Conservation (phyloP, 768 basidiomycete genomes). For the Chalciporus pseudorubinellus region DNA sequence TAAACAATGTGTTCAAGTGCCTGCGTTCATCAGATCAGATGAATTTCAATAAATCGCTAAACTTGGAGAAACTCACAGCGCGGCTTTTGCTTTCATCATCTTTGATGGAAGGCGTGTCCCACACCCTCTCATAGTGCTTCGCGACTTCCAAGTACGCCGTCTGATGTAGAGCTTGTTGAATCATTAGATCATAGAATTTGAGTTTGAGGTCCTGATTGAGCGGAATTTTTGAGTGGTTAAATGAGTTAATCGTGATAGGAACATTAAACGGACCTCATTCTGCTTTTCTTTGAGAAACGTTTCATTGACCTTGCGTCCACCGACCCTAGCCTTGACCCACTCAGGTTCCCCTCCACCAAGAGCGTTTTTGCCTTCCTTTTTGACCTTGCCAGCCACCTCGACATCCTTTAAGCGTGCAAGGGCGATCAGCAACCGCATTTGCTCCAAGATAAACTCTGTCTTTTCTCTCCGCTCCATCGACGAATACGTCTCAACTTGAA, state of each 20-base stretch:
- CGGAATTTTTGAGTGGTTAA: not conserved
- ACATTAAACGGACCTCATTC: slow-evolving; percentile 65
- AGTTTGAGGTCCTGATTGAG: slow-evolving; percentile 84
- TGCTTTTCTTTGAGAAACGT: slow-evolving; percentile 85
- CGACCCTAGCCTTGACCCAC: slow-evolving; percentile 91
- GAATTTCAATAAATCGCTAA: not conserved
- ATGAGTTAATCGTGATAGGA: not conserved
- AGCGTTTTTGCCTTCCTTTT: slow-evolving; percentile 48
- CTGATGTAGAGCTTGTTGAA: slow-evolving; percentile 85
- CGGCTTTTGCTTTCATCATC: slow-evolving; percentile 73
- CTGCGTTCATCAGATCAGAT: slow-evolving; percentile 37
- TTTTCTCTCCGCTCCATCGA: slow-evolving; percentile 98
- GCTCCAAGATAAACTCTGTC: slow-evolving; percentile 96
- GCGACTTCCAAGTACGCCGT: slow-evolving; percentile 89
- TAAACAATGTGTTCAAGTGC: slow-evolving; percentile 94
- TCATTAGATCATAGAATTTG: slow-evolving; percentile 95
- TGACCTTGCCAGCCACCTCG: slow-evolving; percentile 56
- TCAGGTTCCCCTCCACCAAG: slow-evolving; percentile 78
- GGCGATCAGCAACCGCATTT: slow-evolving; percentile 86
- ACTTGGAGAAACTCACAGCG: slow-evolving; percentile 43
- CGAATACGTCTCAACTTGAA: slow-evolving; percentile 98
- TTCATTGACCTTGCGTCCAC: slow-evolving; percentile 91
- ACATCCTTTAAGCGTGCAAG: slow-evolving; percentile 76
- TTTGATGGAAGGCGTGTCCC: slow-evolving; percentile 95
- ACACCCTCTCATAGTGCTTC: slow-evolving; percentile 94